phyloP scores from a whole-genome alignment of 1,284 basidiomycete species.

The Cutaneotrichosporon sp. region DNA sequence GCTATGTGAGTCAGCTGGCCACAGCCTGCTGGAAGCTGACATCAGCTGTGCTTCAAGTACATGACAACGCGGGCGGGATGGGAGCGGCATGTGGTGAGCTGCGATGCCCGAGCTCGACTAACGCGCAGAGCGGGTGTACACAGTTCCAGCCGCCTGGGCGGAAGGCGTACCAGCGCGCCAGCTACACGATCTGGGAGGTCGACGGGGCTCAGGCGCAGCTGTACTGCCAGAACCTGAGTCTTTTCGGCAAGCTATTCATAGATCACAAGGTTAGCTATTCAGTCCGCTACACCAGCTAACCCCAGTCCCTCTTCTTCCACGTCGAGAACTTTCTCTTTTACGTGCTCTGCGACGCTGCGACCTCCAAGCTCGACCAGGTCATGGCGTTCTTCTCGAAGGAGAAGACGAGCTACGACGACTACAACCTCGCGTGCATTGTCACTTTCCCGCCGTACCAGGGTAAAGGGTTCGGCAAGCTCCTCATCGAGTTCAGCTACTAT shows the following conservation, averaged over 20 bases:
- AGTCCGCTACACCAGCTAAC: too few relatives aligned
- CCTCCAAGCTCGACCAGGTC: constrained; percentile 70
- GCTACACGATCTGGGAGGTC: constrained; percentile 91
- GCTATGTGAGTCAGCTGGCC: constrained; percentile 36
- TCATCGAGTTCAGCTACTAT: constrained; percentile 99
- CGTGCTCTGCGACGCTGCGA: constrained; percentile 75
- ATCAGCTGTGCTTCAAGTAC: constrained; percentile 86
- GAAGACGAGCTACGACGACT: constrained; percentile 91
- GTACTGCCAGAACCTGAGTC: constrained; percentile 89
- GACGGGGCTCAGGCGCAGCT: constrained; percentile 82
- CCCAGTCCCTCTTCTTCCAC: constrained; percentile 83
- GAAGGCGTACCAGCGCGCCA: constrained; percentile 85
- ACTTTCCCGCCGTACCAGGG: constrained; percentile 90
- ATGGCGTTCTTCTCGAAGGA: constrained; percentile 98
- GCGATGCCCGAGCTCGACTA: not conserved
- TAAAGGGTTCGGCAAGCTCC: constrained; percentile 84
- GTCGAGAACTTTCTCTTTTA: constrained; percentile 72
- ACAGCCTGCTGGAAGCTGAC: not conserved
- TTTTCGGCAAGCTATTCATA: constrained; percentile 98
- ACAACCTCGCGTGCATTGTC: constrained; percentile 95
- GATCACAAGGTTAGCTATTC: constrained; percentile 66
- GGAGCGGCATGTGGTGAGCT: constrained; percentile 67
- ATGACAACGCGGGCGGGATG: constrained; percentile 69
- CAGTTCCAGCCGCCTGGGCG: constrained; percentile 75
- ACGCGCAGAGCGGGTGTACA: constrained; percentile 62